Evolutionary conservation across 768 basidiomycete genomes (phyloP), one percentile per base, ranked within the genome.

Genomic region (Hydnum rufescens): DNA sequence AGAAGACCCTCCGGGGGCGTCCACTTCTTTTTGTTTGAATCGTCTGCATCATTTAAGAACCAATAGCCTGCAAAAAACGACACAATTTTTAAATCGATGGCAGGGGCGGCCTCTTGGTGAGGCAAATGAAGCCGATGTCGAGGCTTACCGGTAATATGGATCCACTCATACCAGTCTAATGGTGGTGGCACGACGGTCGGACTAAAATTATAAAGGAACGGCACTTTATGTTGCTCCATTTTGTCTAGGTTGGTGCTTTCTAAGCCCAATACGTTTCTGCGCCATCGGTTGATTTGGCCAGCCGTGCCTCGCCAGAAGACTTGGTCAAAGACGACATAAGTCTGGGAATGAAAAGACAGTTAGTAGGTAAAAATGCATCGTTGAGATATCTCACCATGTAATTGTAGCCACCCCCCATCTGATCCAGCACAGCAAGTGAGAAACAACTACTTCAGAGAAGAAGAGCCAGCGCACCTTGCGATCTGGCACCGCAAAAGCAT

Each of bases 81-180:
- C 26, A 23, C 23, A 32, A 8, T 39, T 39, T 39, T 1, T 16
- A 16, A 23, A 34, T 28, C 16, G 51, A 53, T 48, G 34, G 51
- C 32, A 23, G 44, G 42, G 29, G 29, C 13, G 49, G 6, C n/a
- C n/a, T 39, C 13, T 22, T 39, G 36, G 22, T 22, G 36, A 39
- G 22, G 13, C 36, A 39, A n/a, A 6, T 42, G 36, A 26, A 16
- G 26, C 16, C 52, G 56, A 30, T 39, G 13, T 39, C 13, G 22
- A 48, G 19, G 57, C 61, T 54, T 58, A 83, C 86, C 87, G 56
- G 89, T 89, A 1, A 92, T 76, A 39, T 85, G 81, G 57, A 97
- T 96, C 89, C 92, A 96, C 65, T 99, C 93, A 3, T 90, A 88
- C 95, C 95, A 99, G 64, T 99, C 93, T 52, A 97, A 67, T 2